A percentile compares a stretch with the other conserved stretches of the same genome.
These are phyloP conservation scores for Ambrosiella beaveri DNA, from an alignment of 2,329 filamentous ascomycete species.

Conservation along the genomic window DNA sequence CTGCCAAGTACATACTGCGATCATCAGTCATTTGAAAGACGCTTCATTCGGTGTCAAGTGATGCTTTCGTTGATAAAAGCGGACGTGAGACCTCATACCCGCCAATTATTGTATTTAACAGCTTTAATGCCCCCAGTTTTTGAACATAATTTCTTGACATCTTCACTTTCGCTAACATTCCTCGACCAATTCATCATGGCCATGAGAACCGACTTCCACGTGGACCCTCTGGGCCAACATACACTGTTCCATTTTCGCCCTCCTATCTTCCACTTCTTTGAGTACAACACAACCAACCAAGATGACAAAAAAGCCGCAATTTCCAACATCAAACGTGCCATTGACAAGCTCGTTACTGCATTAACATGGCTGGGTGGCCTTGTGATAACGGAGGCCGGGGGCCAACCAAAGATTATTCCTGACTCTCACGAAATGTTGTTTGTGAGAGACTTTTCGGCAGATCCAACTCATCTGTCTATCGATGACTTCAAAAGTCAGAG, in stretches of 20 bases:
- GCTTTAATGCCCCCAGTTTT: too few species aligned
- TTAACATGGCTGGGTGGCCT: constrained; percentile 2
- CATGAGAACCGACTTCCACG: not conserved
- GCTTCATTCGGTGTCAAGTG: too few species aligned
- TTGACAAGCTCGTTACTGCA: not conserved
- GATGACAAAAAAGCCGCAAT: not conserved
- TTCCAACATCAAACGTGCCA: not conserved
- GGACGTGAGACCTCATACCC: too few species aligned
- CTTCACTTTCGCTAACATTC: not conserved
- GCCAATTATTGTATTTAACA: too few species aligned
- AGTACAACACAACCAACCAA: not conserved
- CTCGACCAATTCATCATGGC: not conserved
- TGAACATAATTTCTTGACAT: not conserved
- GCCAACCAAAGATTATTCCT: not conserved
- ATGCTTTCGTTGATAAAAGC: too few species aligned
- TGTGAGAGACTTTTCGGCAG: not conserved
- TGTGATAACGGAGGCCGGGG: not conserved
- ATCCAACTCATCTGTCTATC: not conserved
- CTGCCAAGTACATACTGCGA: too few species aligned
- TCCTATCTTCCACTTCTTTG: not conserved
- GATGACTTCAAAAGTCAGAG: not conserved
- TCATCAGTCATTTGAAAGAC: too few species aligned
- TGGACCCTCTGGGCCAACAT: constrained; percentile 2
- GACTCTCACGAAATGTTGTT: not conserved
- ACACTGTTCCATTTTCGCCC: not conserved